phyloP scores from a whole-genome alignment of 106 monocot species.

The Ottelia alismoides region DNA sequence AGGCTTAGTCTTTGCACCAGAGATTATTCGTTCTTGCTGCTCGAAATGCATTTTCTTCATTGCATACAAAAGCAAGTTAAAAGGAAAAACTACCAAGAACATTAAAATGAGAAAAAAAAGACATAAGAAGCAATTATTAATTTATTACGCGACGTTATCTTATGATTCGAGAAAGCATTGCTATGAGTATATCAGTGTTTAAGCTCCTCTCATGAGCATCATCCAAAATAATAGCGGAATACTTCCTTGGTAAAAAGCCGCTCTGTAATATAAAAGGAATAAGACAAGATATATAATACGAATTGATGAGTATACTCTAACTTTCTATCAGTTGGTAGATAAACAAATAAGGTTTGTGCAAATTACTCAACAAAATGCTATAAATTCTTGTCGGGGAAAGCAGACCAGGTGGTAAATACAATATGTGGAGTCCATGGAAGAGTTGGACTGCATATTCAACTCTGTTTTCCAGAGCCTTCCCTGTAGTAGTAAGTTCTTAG shows the following conservation, averaged over 20 bases:
- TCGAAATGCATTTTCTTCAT: constrained; percentile 57
- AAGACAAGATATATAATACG: background rate
- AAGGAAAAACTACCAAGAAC: background rate
- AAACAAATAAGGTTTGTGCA: background rate
- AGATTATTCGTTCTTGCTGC: constrained; percentile 48
- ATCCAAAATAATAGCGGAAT: constrained; percentile 86
- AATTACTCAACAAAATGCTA: background rate
- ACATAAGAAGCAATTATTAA: background rate
- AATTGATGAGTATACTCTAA: background rate
- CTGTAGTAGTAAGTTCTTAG: no score
- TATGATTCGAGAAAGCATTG: constrained; percentile 90
- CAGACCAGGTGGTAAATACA: background rate
- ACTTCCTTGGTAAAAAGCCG: constrained; percentile 73
- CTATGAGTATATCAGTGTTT: constrained; percentile 92
- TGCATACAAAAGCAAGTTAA: no score
- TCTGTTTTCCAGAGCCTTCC: no score
- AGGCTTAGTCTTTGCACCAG: constrained; percentile 35
- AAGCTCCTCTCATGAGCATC: constrained; percentile 99
- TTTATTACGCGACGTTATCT: constrained; percentile 70
- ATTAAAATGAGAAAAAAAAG: background rate
- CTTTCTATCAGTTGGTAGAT: background rate
- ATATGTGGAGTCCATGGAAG: no score
- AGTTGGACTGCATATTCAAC: no score
- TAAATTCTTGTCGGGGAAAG: background rate
- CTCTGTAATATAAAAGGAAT: constrained; percentile 29